Percentiles rank a stretch among this genome's conserved stretches.
phyloP scores from a whole-genome alignment of 176 grass and related monocot genomes.

The Zea mays region DNA sequence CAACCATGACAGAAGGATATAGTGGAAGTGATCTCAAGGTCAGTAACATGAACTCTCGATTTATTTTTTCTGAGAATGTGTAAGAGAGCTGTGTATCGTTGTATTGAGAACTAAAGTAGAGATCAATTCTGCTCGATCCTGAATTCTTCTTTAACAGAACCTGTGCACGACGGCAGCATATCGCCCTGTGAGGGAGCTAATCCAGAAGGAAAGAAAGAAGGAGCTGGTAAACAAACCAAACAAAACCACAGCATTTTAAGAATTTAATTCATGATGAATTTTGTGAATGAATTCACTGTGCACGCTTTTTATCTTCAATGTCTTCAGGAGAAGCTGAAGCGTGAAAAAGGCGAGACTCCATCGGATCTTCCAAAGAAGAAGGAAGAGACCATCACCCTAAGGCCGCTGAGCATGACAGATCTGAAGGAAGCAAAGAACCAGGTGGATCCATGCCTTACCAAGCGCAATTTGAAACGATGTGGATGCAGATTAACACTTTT shows the following conservation, averaged over 20 bases:
- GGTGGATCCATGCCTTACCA: conserved; percentile 33
- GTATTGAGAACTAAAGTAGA: neutral
- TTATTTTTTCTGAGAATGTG: neutral
- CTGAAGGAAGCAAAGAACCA: conserved; percentile 92
- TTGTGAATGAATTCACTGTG: neutral
- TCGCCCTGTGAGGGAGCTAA: conserved; percentile 86
- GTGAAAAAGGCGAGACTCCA: conserved; percentile 39
- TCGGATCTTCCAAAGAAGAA: conserved; percentile 38
- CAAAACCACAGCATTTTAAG: neutral
- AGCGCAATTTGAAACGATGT: neutral
- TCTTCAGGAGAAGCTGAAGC: conserved; percentile 55
- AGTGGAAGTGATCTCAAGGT: conserved; percentile 97
- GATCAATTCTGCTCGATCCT: neutral
- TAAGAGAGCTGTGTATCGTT: neutral
- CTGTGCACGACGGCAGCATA: conserved; percentile 88
- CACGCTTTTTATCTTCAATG: neutral
- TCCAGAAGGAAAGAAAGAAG: conserved; percentile 85
- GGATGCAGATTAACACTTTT: neutral
- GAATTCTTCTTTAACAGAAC: conserved; percentile 53
- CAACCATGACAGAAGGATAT: conserved; percentile 86
- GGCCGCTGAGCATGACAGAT: conserved; percentile 78
- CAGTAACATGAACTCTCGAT: conserved; percentile 23
- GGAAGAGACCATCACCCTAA: conserved; percentile 53
- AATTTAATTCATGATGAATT: neutral
- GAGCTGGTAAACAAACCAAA: conserved; percentile 62